Evolutionary conservation across 169 alveolate genomes (phyloP).

Genomic region (Cryptosporidium tyzzeri): DNA sequence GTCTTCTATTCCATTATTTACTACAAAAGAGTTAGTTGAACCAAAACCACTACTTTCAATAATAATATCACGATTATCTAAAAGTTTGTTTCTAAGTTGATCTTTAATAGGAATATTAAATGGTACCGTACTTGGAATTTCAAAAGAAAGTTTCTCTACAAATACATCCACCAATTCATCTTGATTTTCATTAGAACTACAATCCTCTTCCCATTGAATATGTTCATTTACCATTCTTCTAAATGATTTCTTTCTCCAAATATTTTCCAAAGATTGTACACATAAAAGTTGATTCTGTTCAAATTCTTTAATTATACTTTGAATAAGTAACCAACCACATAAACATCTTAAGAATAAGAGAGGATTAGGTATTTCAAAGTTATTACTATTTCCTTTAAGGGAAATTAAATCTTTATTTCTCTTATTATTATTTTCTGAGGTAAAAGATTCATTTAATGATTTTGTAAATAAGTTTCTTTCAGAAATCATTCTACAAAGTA

Average conservation of each 20-base stretch:
- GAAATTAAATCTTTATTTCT: not conserved
- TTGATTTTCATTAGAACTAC: conserved; percentile 27
- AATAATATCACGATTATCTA: conserved; percentile 66
- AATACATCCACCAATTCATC: conserved; percentile 79
- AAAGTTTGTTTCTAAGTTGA: conserved; percentile 62
- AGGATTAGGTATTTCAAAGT: conserved; percentile 59
- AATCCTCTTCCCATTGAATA: conserved; percentile 80
- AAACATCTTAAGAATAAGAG: conserved; percentile 79
- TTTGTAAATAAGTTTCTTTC: conserved; percentile 26
- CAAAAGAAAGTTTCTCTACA: conserved; percentile 79
- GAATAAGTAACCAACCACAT: conserved; percentile 82
- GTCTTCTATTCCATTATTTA: not conserved
- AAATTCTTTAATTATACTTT: conserved; percentile 83
- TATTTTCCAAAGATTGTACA: conserved; percentile 84
- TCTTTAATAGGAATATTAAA: conserved; percentile 75
- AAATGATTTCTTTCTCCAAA: conserved; percentile 84
- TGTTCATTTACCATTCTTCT: conserved; percentile 82
- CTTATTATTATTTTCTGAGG: not conserved
- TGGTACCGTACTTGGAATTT: conserved; percentile 74
- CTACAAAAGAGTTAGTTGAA: not conserved
- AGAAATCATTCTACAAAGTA: conserved; percentile 19
- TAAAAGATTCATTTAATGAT: conserved; percentile 74
- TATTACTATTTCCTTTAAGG: not conserved
- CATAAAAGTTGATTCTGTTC: conserved; percentile 82
- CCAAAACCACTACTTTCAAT: not conserved